These are phyloP conservation scores for Psilocybe mexicana DNA, from an alignment of 1,284 basidiomycete genomes.

Conservation along the genomic window DNA sequence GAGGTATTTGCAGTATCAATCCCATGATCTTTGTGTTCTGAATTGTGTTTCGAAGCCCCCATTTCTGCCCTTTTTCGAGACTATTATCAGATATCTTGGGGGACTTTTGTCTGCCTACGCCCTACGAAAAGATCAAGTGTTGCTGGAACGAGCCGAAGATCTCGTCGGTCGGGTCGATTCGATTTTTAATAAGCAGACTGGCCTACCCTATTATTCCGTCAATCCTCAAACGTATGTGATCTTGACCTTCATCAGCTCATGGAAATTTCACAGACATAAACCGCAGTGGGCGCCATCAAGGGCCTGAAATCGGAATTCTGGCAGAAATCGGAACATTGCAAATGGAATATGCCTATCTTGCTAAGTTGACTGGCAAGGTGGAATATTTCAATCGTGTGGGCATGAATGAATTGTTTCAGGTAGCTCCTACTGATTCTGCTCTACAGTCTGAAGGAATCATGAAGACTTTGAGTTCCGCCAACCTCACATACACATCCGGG, in stretches of 20 bases:
- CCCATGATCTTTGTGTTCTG: not conserved
- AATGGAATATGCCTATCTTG: constrained; percentile 59
- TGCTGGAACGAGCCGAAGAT: constrained; percentile 52
- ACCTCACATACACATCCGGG: constrained; percentile 46
- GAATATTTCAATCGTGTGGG: constrained; percentile 48
- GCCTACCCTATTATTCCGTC: constrained; percentile 50
- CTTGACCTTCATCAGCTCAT: not conserved
- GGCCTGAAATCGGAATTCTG: constrained; percentile 40
- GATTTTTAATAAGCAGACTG: constrained; percentile 48
- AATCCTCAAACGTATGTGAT: constrained; percentile 46
- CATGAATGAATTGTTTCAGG: constrained; percentile 2
- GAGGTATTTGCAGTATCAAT: constrained; percentile 22
- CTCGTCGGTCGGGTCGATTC: constrained; percentile 52
- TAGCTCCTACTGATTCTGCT: not conserved
- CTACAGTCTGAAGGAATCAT: constrained; percentile 53
- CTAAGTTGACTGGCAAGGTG: constrained; percentile 53
- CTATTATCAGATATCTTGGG: constrained; percentile 85
- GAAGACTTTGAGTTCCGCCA: constrained; percentile 43
- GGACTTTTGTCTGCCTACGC: constrained; percentile 84
- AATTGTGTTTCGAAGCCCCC: constrained; percentile 1
- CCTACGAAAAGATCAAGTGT: constrained; percentile 49
- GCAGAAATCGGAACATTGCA: constrained; percentile 61
- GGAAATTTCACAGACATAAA: not conserved
- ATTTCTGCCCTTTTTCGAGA: constrained; percentile 77
- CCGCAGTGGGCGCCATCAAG: constrained; percentile 28